Evolutionary conservation across 768 basidiomycete species (phyloP), one percentile per base, ranked within the genome.

Genomic region (Mycena olivaceomarginata): DNA sequence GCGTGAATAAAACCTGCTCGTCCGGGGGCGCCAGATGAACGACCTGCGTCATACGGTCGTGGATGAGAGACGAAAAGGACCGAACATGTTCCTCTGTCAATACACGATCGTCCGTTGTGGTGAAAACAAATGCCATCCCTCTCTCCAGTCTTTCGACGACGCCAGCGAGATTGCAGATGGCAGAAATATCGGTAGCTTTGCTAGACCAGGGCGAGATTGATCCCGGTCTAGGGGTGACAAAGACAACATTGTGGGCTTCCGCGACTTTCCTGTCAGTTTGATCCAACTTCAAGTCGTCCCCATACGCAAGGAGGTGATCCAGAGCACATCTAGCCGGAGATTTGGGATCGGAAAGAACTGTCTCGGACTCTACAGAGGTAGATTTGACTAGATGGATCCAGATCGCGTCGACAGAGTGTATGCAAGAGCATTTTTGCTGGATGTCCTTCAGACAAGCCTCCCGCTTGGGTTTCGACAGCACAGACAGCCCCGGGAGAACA

Each of bases 191-290:
- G 0, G 98, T 99, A 2, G 98, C 98, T 86, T 99, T 99, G 85
- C 96, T 98, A 7, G 98, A 99, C 98, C 98, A 99, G 2, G 98
- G 98, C 5, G 98, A 99, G 81, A 99, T 94, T 5, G 98, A 97
- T 5, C 98, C 98, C 10, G 93, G 90, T 74, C 98, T 88, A 13
- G 98, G 98, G 8, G 95, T 87, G 53, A 98, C 93, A 83, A 93
- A 98, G 56, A 93, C 86, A 13, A 93, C 86, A 65, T 92, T 91
- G 39, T 77, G 79, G 12, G 82, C 82, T 20, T 82, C 81, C 67
- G 88, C 81, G n/a, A 87, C 82, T 39, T 84, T 82, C 25, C 83
- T 77, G 13, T 83, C 77, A 0, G 93, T 93, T 9, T 80, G 85
- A 4, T 87, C 83, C 5, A 93, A 84, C 5, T 90, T 87, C 76